Evolutionary conservation across 352 stramenopile species (phyloP).

Genomic region (Phytophthora meadii): DNA sequence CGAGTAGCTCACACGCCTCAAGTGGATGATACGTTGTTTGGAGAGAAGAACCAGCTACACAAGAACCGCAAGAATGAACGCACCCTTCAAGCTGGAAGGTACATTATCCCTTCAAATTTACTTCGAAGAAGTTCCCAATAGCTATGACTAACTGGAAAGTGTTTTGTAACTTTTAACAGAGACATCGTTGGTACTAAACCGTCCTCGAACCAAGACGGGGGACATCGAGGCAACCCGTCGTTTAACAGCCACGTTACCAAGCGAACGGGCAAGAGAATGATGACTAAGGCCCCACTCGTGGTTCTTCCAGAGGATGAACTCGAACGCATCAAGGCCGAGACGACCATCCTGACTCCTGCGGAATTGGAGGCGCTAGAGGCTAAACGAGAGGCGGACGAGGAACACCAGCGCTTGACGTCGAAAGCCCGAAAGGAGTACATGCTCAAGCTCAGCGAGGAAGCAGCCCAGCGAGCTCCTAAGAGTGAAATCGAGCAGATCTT

Average conservation of each 20-base stretch:
- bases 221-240: constrained; percentile 15
- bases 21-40: constrained; percentile 83
- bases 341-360: constrained; percentile 59
- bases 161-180: constrained; percentile 15
- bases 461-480: constrained; percentile 67
- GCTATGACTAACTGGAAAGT: background rate
- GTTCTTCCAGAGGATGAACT: constrained; percentile 55
- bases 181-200: constrained; percentile 48
- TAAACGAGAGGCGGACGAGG: constrained; percentile 59
- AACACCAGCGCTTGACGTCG: constrained; percentile 60
- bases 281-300: constrained; percentile 18
- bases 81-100: constrained; percentile 69
- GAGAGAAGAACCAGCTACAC: constrained; percentile 50
- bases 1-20: constrained; percentile 64
- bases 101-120: constrained; percentile 8
- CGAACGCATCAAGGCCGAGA: constrained; percentile 71
- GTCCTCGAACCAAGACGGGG: constrained; percentile 40
- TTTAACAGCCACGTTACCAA: constrained; percentile 13
- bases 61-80: constrained; percentile 62
- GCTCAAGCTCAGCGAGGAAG: constrained; percentile 73
- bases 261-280: constrained; percentile 18
- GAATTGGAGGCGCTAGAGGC: constrained; percentile 69
- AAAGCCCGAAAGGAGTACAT: constrained; percentile 86
- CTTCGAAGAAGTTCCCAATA: too few relatives aligned
- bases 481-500: constrained; percentile 83